Conservation (phyloP, 257 asterid species). For the Solanum pinnatisectum region DNA sequence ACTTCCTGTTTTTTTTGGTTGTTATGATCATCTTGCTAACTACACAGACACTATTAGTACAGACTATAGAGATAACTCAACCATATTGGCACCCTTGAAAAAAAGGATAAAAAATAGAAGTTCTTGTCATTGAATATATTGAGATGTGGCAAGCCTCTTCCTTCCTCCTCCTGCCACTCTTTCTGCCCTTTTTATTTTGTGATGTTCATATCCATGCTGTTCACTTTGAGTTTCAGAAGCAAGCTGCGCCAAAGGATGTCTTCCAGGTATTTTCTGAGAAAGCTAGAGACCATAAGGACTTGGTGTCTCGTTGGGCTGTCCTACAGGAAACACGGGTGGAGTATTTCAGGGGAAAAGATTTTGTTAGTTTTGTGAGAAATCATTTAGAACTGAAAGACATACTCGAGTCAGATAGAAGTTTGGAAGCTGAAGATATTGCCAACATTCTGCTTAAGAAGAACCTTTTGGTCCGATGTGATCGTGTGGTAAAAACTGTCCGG, state of each 20-base stretch:
- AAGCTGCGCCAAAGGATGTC: conserved; percentile 64
- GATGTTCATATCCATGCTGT: conserved; percentile 4
- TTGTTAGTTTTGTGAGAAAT: conserved; percentile 67
- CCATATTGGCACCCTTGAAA: background rate
- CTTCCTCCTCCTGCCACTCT: background rate
- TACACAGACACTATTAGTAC: background rate
- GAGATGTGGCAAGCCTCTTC: background rate
- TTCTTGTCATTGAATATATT: background rate
- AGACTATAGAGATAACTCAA: background rate
- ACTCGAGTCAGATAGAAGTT: conserved; percentile 63
- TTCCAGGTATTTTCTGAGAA: conserved; percentile 90
- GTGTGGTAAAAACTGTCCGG: conserved; percentile 88
- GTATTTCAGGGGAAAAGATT: conserved; percentile 92
- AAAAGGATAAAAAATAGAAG: background rate
- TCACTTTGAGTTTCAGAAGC: conserved; percentile 56
- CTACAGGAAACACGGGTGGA: conserved; percentile 97
- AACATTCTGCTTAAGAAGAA: conserved; percentile 65
- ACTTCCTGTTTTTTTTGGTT: background rate
- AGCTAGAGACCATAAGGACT: conserved; percentile 90
- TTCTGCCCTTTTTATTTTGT: background rate
- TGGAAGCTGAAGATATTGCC: conserved; percentile 75
- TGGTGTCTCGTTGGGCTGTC: conserved; percentile 97
- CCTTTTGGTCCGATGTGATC: conserved; percentile 89
- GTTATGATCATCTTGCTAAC: background rate
- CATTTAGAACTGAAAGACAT: conserved; percentile 71